phyloP scores from a whole-genome alignment of 306 rosid genomes.

The Castanopsis chinensis region DNA sequence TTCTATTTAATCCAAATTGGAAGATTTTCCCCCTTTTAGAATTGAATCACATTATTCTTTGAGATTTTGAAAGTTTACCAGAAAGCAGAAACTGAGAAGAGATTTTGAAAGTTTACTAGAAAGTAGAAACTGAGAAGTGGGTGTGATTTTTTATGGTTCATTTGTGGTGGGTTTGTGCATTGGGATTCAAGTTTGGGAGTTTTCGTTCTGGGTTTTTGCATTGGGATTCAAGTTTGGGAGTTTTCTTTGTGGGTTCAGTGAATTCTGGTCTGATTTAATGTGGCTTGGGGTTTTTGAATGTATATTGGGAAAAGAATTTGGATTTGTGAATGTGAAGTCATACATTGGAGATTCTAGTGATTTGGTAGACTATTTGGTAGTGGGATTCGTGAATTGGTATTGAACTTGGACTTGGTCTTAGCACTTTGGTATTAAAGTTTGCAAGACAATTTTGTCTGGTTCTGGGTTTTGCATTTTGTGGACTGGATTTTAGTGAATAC shows the following conservation, averaged over 20 bases:
- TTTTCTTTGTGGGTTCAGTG: slow-evolving; percentile 27
- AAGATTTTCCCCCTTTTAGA: neutral
- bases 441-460: neutral
- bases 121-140: neutral
- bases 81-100: neutral
- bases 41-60: slow-evolving; percentile 19
- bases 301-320: slow-evolving; percentile 5
- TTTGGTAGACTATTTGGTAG: slow-evolving; percentile 10
- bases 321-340: slow-evolving; percentile 17
- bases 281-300: slow-evolving; percentile 1
- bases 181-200: slow-evolving; percentile 18
- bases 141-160: neutral
- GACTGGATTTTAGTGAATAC: neutral
- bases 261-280: neutral
- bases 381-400: neutral
- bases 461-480: neutral
- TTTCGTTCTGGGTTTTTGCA: slow-evolving; percentile 22
- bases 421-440: slow-evolving; percentile 21
- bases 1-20: too few relatives aligned
- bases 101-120: too few relatives aligned
- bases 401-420: neutral
- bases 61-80: neutral
- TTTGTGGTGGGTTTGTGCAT: slow-evolving; percentile 4
- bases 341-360: slow-evolving; percentile 23
- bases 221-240: slow-evolving; percentile 19